These are phyloP conservation scores for Quambalaria eucalypti DNA, from an alignment of 1,284 basidiomycete species.

Conservation along the genomic window DNA sequence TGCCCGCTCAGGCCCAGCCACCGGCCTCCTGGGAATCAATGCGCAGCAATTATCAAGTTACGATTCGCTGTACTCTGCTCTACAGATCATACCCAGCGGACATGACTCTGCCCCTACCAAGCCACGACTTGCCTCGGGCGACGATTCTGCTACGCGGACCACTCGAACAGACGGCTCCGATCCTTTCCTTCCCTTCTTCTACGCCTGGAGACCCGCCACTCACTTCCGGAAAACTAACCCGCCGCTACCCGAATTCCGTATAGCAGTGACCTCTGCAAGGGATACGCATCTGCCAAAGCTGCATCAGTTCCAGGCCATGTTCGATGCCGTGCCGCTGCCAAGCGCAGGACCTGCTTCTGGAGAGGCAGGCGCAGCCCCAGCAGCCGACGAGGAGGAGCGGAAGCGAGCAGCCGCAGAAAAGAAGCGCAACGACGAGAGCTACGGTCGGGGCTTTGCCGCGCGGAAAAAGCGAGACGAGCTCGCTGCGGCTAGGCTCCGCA, in stretches of 20 bases:
- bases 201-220: constrained; percentile 83
- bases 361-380: neutral
- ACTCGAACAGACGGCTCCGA: too few relatives aligned
- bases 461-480: constrained; percentile 1
- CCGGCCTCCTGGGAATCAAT: constrained; percentile 13
- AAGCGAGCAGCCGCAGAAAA: constrained; percentile 7
- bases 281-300: constrained; percentile 16
- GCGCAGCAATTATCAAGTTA: neutral
- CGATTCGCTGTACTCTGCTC: constrained; percentile 56
- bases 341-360: constrained; percentile 4
- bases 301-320: constrained; percentile 26
- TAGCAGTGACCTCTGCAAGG: constrained; percentile 57
- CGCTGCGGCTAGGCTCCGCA: neutral
- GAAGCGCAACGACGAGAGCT: constrained; percentile 13
- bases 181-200: constrained; percentile 57
- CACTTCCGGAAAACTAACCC: constrained; percentile 70
- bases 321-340: constrained; percentile 27
- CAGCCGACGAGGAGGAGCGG: constrained; percentile 12
- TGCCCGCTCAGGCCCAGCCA: constrained; percentile 1
- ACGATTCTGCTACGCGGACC: too few relatives aligned
- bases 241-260: constrained; percentile 72
- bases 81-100: constrained; percentile 69
- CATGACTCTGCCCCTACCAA: constrained; percentile 27
- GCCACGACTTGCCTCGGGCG: too few relatives aligned
- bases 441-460: constrained; percentile 3